phyloP scores from a whole-genome alignment of 2,329 filamentous ascomycete species.

The Cercospora sp. region DNA sequence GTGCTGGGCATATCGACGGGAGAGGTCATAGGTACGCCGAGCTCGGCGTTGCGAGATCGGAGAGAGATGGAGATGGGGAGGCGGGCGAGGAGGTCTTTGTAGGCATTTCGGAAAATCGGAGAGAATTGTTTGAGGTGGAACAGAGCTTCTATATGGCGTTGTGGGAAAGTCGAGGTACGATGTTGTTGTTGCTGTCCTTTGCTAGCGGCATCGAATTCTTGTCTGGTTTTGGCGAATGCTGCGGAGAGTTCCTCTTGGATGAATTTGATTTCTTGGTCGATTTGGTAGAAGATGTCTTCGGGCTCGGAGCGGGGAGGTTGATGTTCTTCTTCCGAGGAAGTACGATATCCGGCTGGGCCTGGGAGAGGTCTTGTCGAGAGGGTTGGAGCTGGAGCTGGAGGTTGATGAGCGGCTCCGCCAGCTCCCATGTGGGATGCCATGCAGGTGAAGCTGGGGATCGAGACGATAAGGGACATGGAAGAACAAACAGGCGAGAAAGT shows the following conservation, averaged over 20 bases:
- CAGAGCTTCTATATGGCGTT: slow-evolving; percentile 14
- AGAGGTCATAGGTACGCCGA: slow-evolving; percentile 13
- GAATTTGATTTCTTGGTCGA: slow-evolving; percentile 21
- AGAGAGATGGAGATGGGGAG: slow-evolving; percentile 20
- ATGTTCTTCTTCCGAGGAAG: background rate
- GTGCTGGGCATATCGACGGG: slow-evolving; percentile 16
- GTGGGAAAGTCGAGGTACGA: background rate
- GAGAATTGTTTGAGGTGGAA: slow-evolving; percentile 22
- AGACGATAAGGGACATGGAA: background rate
- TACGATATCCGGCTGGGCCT: background rate
- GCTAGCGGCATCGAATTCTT: background rate
- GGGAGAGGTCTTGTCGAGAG: background rate
- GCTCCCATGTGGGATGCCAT: slow-evolving; percentile 2
- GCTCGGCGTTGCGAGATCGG: background rate
- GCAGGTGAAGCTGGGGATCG: background rate
- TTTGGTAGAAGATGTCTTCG: slow-evolving; percentile 25
- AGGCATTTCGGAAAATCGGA: slow-evolving; percentile 14
- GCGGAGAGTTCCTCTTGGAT: slow-evolving; percentile 17
- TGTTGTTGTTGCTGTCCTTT: background rate
- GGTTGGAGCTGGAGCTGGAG: background rate
- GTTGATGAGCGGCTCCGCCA: background rate
- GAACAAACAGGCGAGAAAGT: slow-evolving; percentile 1
- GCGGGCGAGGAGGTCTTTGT: slow-evolving; percentile 15
- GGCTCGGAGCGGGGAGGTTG: slow-evolving; percentile 12
- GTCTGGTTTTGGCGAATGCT: background rate